These are phyloP conservation scores for Anacardium occidentale DNA, from an alignment of 345 rosid species.

Conservation along the genomic window DNA sequence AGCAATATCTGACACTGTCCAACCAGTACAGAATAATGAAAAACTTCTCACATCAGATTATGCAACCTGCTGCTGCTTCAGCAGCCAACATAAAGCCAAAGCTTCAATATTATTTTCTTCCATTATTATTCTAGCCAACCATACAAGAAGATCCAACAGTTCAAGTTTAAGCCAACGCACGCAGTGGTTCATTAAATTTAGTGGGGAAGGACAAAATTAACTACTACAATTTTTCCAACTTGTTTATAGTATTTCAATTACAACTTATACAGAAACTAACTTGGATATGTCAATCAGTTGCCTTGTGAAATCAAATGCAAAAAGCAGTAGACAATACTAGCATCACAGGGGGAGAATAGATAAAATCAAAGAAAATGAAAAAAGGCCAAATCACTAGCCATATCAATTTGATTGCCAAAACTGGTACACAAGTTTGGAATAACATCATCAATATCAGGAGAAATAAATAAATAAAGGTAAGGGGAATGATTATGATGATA, in stretches of 20 bases:
- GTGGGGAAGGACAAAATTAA: not conserved
- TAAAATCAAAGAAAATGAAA: no score
- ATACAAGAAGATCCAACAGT: not conserved
- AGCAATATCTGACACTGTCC: no score
- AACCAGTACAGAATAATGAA: no score
- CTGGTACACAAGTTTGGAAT: not conserved
- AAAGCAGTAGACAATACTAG: not conserved
- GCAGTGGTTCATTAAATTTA: not conserved
- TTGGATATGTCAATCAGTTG: not conserved
- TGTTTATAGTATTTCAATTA: not conserved
- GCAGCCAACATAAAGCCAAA: no score
- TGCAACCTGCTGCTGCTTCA: no score
- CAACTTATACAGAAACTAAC: not conserved
- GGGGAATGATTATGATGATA: conserved; percentile 20
- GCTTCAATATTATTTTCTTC: no score
- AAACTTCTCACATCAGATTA: no score
- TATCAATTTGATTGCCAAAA: not conserved
- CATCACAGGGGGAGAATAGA: not conserved
- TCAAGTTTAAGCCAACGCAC: conserved; percentile 1
- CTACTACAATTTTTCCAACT: not conserved
- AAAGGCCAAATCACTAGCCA: not conserved
- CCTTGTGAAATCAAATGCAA: not conserved
- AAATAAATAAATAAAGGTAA: no score
- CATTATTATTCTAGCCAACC: not conserved
- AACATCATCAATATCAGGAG: not conserved